Percentiles rank a stretch among this genome's conserved stretches.
These are phyloP conservation scores for Blastomyces percursus DNA, from an alignment of 2,329 filamentous ascomycete genomes.

Conservation along the genomic window DNA sequence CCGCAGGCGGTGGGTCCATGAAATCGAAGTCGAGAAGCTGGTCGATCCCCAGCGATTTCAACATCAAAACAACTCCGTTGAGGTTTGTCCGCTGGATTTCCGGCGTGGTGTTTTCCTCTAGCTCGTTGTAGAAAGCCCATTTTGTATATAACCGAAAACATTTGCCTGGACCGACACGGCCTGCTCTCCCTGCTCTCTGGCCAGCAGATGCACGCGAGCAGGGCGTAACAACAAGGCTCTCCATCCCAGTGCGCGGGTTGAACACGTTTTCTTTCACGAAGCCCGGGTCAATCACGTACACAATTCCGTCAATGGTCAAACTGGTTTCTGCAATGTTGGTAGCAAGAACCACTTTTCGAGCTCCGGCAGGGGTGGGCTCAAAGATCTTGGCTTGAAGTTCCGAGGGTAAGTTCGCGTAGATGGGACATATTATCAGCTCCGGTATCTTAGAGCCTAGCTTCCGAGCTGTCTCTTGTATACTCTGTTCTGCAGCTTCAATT, in stretches of 20 bases:
- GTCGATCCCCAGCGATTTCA: constrained; percentile 86
- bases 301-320: constrained; percentile 90
- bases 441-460: constrained; percentile 77
- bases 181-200: constrained; percentile 83
- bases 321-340: constrained; percentile 97
- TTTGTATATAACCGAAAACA: constrained; percentile 91
- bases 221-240: constrained; percentile 78
- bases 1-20: constrained; percentile 83
- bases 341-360: constrained; percentile 82
- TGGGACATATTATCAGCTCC: constrained; percentile 81
- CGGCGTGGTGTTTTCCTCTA: constrained; percentile 82
- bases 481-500: constrained; percentile 77
- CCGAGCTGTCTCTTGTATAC: constrained; percentile 71
- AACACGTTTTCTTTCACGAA: constrained; percentile 95
- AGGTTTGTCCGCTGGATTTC: constrained; percentile 90
- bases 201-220: constrained; percentile 87
- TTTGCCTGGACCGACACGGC: constrained; percentile 82
- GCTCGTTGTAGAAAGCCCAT: constrained; percentile 86
- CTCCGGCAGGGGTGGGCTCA: constrained; percentile 73
- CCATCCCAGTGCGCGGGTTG: constrained; percentile 85
- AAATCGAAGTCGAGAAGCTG: constrained; percentile 91
- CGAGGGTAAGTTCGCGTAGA: constrained; percentile 86
- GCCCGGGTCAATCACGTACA: constrained; percentile 90
- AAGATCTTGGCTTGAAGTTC: constrained; percentile 91
- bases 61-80: constrained; percentile 67